Evolutionary conservation across 1,284 basidiomycete species (phyloP).

Genomic region (Cryptococcus maquisensis): DNA sequence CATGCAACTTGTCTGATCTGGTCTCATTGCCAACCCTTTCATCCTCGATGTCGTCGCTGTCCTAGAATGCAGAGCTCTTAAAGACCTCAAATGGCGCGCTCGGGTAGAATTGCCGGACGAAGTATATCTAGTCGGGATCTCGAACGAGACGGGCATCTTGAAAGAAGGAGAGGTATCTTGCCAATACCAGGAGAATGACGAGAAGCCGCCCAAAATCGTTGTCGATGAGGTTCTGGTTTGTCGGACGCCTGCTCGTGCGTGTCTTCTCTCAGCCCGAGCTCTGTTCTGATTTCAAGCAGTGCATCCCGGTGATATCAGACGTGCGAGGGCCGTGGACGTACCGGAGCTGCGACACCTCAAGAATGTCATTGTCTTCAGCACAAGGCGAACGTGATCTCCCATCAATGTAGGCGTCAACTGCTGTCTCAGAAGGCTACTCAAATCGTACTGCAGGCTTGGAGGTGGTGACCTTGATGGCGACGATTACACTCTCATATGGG

Average conservation of each 20-base stretch:
- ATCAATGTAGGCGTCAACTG: slow-evolving; percentile 34
- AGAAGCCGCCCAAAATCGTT: slow-evolving; percentile 27
- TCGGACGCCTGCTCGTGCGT: slow-evolving; percentile 44
- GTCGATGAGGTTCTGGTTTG: slow-evolving; percentile 39
- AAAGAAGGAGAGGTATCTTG: slow-evolving; percentile 46
- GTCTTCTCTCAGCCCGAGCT: background rate
- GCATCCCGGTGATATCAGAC: slow-evolving; percentile 36
- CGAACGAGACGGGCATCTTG: slow-evolving; percentile 41
- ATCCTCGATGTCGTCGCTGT: slow-evolving; percentile 41
- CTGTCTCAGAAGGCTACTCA: background rate
- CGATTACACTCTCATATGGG: slow-evolving; percentile 49
- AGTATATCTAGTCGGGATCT: slow-evolving; percentile 43
- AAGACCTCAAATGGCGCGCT: slow-evolving; percentile 49
- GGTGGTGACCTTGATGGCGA: slow-evolving; percentile 49
- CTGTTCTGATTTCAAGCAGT: slow-evolving; percentile 3
- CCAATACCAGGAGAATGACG: slow-evolving; percentile 39
- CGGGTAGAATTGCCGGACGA: slow-evolving; percentile 37
- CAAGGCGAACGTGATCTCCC: slow-evolving; percentile 43
- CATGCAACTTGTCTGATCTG: slow-evolving; percentile 30
- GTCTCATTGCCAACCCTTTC: slow-evolving; percentile 40
- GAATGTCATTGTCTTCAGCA: slow-evolving; percentile 48
- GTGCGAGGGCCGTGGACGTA: slow-evolving; percentile 37
- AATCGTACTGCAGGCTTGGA: slow-evolving; percentile 30
- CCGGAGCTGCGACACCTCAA: slow-evolving; percentile 41
- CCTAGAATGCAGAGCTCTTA: slow-evolving; percentile 39